Percentiles rank a stretch among this genome's conserved stretches.
phyloP scores from a whole-genome alignment of 2,329 filamentous ascomycete genomes.

The Bisporella sp. region DNA sequence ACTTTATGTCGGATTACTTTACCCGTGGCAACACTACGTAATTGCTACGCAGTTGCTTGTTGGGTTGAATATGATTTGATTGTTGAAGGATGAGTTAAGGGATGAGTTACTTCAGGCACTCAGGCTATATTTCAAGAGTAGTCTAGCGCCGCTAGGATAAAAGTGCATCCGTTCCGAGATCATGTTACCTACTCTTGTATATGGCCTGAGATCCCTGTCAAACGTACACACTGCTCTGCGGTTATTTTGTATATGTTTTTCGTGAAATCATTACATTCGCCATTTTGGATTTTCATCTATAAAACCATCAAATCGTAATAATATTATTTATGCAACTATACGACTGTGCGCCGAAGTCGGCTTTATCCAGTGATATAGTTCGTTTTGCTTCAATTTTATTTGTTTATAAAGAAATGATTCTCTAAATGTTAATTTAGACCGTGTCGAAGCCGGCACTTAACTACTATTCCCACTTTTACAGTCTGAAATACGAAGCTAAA shows the following conservation, averaged over 20 bases:
- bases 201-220: constrained; percentile 3
- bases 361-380: background rate
- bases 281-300: constrained; percentile 1
- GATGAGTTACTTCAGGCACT: too few species aligned
- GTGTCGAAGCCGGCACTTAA: background rate
- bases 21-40: too few species aligned
- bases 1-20: too few species aligned
- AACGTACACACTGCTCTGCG: constrained; percentile 1
- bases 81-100: too few species aligned
- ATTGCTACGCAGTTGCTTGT: too few species aligned
- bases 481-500: background rate
- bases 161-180: constrained; percentile 1
- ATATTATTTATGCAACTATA: background rate
- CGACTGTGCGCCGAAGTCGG: background rate
- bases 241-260: constrained; percentile 3
- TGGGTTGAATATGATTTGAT: too few species aligned
- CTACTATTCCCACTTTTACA: background rate
- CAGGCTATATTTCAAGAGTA: background rate
- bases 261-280: background rate
- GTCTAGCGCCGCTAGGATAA: background rate
- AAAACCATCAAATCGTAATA: background rate
- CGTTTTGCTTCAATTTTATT: background rate
- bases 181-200: constrained; percentile 3
- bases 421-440: background rate
- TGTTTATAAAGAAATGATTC: background rate